Evolutionary conservation across 176 grass and related monocot species (phyloP).

Genomic region (Oryza officinalis): DNA sequence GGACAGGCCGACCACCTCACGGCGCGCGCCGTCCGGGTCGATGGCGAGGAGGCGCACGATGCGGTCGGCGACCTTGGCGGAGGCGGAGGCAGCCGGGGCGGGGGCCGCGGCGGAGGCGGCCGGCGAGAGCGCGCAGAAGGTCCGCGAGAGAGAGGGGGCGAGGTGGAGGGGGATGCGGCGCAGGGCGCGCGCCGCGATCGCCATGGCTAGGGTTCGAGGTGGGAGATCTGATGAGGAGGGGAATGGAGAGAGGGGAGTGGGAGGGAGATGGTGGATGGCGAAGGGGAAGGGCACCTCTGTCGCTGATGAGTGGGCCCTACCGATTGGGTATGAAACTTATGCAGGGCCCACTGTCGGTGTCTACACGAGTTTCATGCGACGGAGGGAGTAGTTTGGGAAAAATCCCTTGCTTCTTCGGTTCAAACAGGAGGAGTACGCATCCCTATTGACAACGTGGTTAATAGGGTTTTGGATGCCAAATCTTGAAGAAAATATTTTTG

Average conservation of each 20-base stretch:
- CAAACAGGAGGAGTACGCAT: no score
- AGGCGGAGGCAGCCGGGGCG: slow-evolving; percentile 21
- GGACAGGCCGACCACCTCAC: slow-evolving; percentile 67
- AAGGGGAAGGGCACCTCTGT: not conserved
- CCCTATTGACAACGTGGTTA: no score
- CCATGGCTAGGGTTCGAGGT: slow-evolving; percentile 63
- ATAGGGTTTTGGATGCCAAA: no score
- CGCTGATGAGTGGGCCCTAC: no score
- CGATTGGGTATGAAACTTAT: no score
- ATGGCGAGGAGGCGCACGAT: slow-evolving; percentile 88
- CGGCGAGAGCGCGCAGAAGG: slow-evolving; percentile 39
- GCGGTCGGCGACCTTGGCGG: slow-evolving; percentile 90
- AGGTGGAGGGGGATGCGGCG: slow-evolving; percentile 63
- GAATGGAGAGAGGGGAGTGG: not conserved
- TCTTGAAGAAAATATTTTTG: no score
- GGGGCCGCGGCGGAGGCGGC: slow-evolving; percentile 29
- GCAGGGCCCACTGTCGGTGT: no score
- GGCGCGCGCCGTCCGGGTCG: slow-evolving; percentile 67
- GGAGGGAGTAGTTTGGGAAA: no score
- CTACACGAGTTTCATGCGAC: no score
- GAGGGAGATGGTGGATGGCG: not conserved
- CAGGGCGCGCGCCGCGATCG: slow-evolving; percentile 65
- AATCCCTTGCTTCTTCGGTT: no score
- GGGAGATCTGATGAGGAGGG: slow-evolving; percentile 35
- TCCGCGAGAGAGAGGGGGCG: slow-evolving; percentile 40